These are phyloP conservation scores for Dendrocalamus latiflorus DNA, from an alignment of 202 grass and related monocot genomes.

Conservation along the genomic window DNA sequence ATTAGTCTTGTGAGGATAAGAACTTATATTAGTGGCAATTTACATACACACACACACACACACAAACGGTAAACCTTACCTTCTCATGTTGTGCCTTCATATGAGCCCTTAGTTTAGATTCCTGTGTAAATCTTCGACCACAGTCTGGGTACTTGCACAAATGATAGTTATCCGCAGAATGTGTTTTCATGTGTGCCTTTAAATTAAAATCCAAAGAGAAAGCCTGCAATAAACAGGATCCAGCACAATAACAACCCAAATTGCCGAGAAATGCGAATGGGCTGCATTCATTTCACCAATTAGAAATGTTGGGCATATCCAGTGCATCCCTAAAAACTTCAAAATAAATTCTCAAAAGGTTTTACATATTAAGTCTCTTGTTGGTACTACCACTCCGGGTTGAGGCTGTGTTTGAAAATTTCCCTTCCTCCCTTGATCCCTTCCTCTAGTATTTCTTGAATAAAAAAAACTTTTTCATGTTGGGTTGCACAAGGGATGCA, in stretches of 20 bases:
- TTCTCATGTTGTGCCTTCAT: slow-evolving; percentile 96
- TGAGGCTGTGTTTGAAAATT: background rate
- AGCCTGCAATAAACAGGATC: slow-evolving; percentile 55
- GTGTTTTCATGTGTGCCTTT: too few relatives aligned
- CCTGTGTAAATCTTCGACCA: too few relatives aligned
- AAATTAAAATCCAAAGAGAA: too few relatives aligned
- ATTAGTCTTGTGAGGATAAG: too few relatives aligned
- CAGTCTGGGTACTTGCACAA: too few relatives aligned
- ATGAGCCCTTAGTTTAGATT: slow-evolving; percentile 91
- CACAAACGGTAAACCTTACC: too few relatives aligned
- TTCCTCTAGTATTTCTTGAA: background rate
- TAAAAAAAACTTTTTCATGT: background rate
- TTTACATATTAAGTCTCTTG: background rate
- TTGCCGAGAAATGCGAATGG: background rate
- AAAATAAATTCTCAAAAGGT: background rate
- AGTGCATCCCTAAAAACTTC: background rate
- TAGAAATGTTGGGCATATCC: background rate
- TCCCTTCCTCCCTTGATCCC: background rate
- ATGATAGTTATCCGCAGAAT: too few relatives aligned
- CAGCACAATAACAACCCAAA: slow-evolving; percentile 25
- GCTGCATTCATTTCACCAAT: background rate
- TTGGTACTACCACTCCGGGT: background rate
- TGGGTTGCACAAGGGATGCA: background rate
- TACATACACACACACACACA: too few relatives aligned
- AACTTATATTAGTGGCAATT: too few relatives aligned